These are phyloP conservation scores for Vigna hirtella DNA, from an alignment of 306 rosid genomes.

Conservation along the genomic window DNA sequence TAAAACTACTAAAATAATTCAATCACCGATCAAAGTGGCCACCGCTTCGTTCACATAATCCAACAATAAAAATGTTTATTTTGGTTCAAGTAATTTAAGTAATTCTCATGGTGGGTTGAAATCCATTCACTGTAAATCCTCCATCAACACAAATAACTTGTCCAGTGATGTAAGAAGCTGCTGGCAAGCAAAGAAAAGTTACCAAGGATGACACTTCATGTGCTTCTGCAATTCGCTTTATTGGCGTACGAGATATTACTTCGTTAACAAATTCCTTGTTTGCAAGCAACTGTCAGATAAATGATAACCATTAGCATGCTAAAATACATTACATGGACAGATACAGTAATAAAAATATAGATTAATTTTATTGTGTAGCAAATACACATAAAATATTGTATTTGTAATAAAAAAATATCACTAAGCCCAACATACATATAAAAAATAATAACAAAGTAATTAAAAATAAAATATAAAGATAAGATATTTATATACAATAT, in stretches of 20 bases:
- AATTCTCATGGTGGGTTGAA: conserved; percentile 53
- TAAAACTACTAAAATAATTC: not conserved
- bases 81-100: conserved; percentile 28
- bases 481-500: too few relatives aligned
- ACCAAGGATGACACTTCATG: conserved; percentile 87
- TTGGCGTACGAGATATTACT: conserved; percentile 60
- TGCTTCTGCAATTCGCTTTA: conserved; percentile 71
- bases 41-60: not conserved
- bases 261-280: conserved; percentile 55
- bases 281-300: conserved; percentile 56
- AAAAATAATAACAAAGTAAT: too few relatives aligned
- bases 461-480: too few relatives aligned
- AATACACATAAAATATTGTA: too few relatives aligned
- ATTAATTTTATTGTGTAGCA: too few relatives aligned
- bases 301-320: conserved; percentile 4
- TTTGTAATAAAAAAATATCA: too few relatives aligned
- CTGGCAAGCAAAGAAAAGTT: conserved; percentile 82
- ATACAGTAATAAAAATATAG: too few relatives aligned
- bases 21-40: not conserved
- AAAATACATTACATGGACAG: not conserved
- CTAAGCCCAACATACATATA: too few relatives aligned
- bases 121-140: conserved; percentile 71
- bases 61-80: not conserved
- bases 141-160: conserved; percentile 82
- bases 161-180: conserved; percentile 89